Evolutionary conservation across 2,329 filamentous ascomycete genomes (phyloP).

Genomic region (Gnomoniopsis sp.): DNA sequence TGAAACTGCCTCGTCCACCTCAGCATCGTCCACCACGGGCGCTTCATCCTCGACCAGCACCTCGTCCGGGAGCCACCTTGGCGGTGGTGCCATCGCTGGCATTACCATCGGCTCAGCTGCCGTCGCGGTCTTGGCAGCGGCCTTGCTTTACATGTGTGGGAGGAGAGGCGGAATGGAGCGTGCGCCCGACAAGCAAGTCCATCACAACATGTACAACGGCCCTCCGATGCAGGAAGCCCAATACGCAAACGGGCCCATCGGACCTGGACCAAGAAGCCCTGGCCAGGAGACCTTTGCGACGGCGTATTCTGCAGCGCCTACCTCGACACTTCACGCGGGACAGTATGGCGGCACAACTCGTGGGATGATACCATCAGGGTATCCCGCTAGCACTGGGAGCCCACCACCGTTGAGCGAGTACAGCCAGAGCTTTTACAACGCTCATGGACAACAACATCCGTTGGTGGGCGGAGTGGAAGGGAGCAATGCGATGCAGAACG

Average conservation of each 20-base stretch:
- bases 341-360: constrained; percentile 1
- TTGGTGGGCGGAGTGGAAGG: constrained; percentile 3
- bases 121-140: constrained; percentile 39
- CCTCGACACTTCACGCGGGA: constrained; percentile 20
- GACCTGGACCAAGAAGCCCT: constrained; percentile 30
- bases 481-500: constrained; percentile 8
- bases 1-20: constrained; percentile 32
- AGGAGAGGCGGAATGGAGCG: constrained; percentile 36
- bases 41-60: constrained; percentile 16
- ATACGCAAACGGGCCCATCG: constrained; percentile 16
- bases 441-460: constrained; percentile 1
- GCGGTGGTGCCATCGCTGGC: constrained; percentile 54
- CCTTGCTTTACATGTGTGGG: constrained; percentile 46
- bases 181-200: constrained; percentile 29
- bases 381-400: constrained; percentile 11
- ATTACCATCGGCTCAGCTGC: constrained; percentile 52
- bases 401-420: constrained; percentile 21
- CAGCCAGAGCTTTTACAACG: constrained; percentile 15
- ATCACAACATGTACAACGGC: constrained; percentile 14
- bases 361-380: constrained; percentile 11
- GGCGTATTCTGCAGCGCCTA: constrained; percentile 21
- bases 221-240: constrained; percentile 27
- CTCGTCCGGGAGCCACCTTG: constrained; percentile 13
- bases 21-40: constrained; percentile 7
- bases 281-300: constrained; percentile 27